These are phyloP conservation scores for Carallia brachiata DNA, from an alignment of 345 rosid species.

Conservation along the genomic window DNA sequence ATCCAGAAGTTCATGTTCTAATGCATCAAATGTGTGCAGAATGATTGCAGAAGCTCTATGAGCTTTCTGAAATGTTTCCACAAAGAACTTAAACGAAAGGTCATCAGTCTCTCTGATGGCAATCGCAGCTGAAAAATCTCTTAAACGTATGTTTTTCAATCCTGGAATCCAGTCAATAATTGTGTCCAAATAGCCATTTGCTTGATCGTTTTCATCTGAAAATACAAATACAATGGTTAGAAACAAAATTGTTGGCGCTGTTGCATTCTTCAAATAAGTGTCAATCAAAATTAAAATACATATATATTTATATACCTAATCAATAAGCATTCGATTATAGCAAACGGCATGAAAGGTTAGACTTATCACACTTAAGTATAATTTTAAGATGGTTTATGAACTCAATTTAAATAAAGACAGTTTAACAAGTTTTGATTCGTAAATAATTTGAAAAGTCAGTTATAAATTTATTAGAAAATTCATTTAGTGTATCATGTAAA, in stretches of 20 bases:
- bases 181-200: neutral
- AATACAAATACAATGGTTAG: neutral
- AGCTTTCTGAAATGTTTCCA: neutral
- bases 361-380: no score
- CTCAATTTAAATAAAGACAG: no score
- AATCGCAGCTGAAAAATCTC: neutral
- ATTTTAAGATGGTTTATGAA: no score
- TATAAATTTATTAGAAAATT: no score
- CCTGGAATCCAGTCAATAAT: conserved; percentile 5
- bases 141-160: neutral
- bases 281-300: no score
- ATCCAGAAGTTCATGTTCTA: neutral
- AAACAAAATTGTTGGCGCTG: neutral
- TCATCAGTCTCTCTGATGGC: neutral
- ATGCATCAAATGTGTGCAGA: neutral
- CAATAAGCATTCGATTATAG: no score
- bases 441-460: no score
- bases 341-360: no score
- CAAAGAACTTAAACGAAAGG: neutral
- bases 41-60: neutral
- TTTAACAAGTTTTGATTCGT: no score
- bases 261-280: no score
- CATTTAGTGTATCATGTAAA: no score
- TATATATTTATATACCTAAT: no score
- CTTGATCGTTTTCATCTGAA: neutral